Evolutionary conservation across 2,329 filamentous ascomycete genomes (phyloP).

Genomic region (Colletotrichum simmondsii): DNA sequence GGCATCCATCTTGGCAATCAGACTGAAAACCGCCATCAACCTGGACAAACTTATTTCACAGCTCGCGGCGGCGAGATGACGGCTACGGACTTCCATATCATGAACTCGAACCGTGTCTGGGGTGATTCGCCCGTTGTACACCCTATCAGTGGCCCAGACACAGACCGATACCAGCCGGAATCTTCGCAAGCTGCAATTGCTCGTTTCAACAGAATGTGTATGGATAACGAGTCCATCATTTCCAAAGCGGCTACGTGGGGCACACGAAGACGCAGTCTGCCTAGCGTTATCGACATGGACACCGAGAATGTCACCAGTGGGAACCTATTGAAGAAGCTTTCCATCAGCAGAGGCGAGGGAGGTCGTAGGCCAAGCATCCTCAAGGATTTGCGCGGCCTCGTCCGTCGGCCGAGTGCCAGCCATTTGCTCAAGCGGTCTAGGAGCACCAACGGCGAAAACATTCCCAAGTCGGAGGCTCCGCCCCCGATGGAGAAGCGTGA

Average conservation of each 20-base stretch:
- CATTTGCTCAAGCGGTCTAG: conserved; percentile 59
- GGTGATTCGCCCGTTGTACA: conserved; percentile 59
- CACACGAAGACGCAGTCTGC: conserved; percentile 73
- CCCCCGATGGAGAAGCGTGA: conserved; percentile 53
- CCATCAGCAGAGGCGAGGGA: conserved; percentile 59
- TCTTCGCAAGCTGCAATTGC: conserved; percentile 65
- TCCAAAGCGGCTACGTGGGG: conserved; percentile 77
- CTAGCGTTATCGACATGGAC: conserved; percentile 67
- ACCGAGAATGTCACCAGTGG: conserved; percentile 66
- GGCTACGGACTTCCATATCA: conserved; percentile 59
- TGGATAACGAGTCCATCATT: conserved; percentile 67
- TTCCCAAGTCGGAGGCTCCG: conserved; percentile 40
- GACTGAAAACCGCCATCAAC: conserved; percentile 62
- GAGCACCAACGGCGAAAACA: conserved; percentile 50
- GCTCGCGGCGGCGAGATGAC: conserved; percentile 55
- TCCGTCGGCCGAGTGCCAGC: conserved; percentile 60
- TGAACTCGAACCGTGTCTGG: conserved; percentile 61
- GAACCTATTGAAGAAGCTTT: conserved; percentile 72
- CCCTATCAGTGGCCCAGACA: conserved; percentile 49
- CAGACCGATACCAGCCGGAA: conserved; percentile 55
- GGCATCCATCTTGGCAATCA: conserved; percentile 56
- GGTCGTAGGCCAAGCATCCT: conserved; percentile 61
- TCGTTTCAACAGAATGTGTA: conserved; percentile 61
- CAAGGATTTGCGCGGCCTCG: conserved; percentile 60
- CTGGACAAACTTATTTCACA: conserved; percentile 62